A percentile compares a stretch with the other conserved stretches of the same genome.
Conservation (phyloP, 495 filamentous ascomycete genomes). For the Penicillium subrubescens region DNA sequence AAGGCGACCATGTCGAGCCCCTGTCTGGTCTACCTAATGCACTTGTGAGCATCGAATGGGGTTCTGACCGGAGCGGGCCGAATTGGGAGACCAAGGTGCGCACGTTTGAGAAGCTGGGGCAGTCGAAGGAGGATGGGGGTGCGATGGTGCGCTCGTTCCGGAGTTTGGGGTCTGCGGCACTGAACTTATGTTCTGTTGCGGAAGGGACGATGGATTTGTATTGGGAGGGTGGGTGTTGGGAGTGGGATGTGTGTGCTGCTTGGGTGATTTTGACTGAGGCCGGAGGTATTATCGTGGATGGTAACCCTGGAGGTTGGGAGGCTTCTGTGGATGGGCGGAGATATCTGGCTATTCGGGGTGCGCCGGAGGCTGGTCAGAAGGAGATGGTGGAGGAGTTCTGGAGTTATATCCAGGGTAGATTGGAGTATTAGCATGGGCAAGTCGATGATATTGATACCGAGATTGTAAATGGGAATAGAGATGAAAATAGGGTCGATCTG, state of each 20-base stretch:
- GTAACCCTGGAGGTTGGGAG: conserved; percentile 78
- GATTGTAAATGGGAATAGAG: neutral
- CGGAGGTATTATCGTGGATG: conserved; percentile 77
- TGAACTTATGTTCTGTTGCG: conserved; percentile 84
- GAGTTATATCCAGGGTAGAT: conserved; percentile 44
- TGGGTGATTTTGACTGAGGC: conserved; percentile 89
- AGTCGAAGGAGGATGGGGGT: conserved; percentile 65
- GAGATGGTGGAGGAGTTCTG: conserved; percentile 84
- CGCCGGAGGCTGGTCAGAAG: conserved; percentile 63
- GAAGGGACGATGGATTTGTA: conserved; percentile 78
- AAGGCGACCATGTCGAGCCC: conserved; percentile 47
- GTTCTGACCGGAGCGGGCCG: conserved; percentile 67
- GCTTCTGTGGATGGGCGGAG: conserved; percentile 71
- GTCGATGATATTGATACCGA: neutral
- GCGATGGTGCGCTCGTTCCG: conserved; percentile 83
- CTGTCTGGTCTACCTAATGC: conserved; percentile 60
- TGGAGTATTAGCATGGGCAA: conserved; percentile 32
- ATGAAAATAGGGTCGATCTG: neutral
- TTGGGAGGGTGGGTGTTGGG: conserved; percentile 95
- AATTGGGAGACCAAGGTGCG: conserved; percentile 74
- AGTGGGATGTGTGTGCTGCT: conserved; percentile 91
- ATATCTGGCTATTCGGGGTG: conserved; percentile 75
- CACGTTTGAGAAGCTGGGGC: conserved; percentile 69
- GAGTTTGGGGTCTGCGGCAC: conserved; percentile 74
- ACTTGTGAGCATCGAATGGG: conserved; percentile 79